These are phyloP conservation scores for Ogataea kodamae DNA, from an alignment of 805 yeast species.

Conservation along the genomic window DNA sequence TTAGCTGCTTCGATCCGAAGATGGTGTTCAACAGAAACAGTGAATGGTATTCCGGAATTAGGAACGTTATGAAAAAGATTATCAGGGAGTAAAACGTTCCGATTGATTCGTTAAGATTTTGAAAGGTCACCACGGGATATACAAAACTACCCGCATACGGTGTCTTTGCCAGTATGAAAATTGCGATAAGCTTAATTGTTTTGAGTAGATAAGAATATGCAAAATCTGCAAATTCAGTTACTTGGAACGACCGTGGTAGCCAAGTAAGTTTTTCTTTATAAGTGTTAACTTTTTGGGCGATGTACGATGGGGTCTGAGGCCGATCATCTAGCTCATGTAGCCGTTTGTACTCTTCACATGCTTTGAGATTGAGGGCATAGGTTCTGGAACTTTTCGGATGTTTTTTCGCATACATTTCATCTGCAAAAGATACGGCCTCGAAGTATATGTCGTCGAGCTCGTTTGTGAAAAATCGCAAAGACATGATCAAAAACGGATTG, in stretches of 20 bases:
- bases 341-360: conserved; percentile 1
- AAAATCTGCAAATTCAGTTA: conserved; percentile 20
- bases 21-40: conserved; percentile 40
- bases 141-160: conserved; percentile 43
- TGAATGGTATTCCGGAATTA: conserved; percentile 36
- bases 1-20: conserved; percentile 44
- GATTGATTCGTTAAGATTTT: conserved; percentile 39
- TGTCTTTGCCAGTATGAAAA: conserved; percentile 35
- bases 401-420: conserved; percentile 34
- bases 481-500: conserved; percentile 38
- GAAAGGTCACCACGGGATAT: conserved; percentile 42
- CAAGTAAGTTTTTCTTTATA: conserved; percentile 2
- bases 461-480: conserved; percentile 34
- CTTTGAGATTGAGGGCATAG: conserved; percentile 11
- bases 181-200: conserved; percentile 28
- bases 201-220: conserved; percentile 27
- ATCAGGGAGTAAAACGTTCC: conserved; percentile 44
- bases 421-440: conserved; percentile 38
- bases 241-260: conserved; percentile 6
- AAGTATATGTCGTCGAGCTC: conserved; percentile 41
- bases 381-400: conserved; percentile 35
- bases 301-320: conserved; percentile 5
- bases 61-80: conserved; percentile 35
- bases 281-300: conserved; percentile 5
- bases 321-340: not conserved